phyloP scores from a whole-genome alignment of 441 rosid species.

The Eutrema salsugineum region DNA sequence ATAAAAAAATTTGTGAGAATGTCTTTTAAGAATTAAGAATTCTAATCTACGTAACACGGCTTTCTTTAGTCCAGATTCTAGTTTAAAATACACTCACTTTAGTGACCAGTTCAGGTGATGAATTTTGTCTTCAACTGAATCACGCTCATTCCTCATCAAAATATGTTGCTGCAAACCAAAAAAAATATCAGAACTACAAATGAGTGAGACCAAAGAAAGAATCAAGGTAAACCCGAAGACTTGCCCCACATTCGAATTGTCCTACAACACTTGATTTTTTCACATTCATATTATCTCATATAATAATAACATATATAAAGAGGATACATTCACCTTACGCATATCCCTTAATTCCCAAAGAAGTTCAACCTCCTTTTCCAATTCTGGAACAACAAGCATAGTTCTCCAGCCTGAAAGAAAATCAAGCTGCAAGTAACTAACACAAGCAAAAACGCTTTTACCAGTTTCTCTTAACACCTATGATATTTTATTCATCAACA shows the following conservation, averaged over 20 bases:
- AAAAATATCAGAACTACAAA: neutral
- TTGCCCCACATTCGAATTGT: neutral
- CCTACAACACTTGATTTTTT: neutral
- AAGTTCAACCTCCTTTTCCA: slow-evolving; percentile 90
- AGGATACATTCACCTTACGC: slow-evolving; percentile 59
- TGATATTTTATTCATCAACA: neutral
- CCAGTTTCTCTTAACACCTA: neutral
- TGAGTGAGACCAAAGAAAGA: neutral
- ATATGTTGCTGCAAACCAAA: slow-evolving; percentile 62
- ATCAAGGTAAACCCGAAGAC: neutral
- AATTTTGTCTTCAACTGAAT: slow-evolving; percentile 79
- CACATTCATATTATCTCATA: neutral
- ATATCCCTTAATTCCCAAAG: slow-evolving; percentile 73
- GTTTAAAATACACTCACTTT: slow-evolving; percentile 44
- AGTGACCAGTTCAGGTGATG: slow-evolving; percentile 88
- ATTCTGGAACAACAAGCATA: slow-evolving; percentile 98
- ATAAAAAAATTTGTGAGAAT: neutral
- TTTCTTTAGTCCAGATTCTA: neutral
- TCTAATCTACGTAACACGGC: neutral
- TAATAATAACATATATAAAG: neutral
- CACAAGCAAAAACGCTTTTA: slow-evolving; percentile 1
- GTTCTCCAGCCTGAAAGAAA: slow-evolving; percentile 85
- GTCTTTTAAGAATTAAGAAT: neutral
- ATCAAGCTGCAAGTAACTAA: slow-evolving; percentile 18
- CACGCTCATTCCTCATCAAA: slow-evolving; percentile 75